These are phyloP conservation scores for Cordyceps cicadae DNA, from an alignment of 2,329 filamentous ascomycete species.

Conservation along the genomic window DNA sequence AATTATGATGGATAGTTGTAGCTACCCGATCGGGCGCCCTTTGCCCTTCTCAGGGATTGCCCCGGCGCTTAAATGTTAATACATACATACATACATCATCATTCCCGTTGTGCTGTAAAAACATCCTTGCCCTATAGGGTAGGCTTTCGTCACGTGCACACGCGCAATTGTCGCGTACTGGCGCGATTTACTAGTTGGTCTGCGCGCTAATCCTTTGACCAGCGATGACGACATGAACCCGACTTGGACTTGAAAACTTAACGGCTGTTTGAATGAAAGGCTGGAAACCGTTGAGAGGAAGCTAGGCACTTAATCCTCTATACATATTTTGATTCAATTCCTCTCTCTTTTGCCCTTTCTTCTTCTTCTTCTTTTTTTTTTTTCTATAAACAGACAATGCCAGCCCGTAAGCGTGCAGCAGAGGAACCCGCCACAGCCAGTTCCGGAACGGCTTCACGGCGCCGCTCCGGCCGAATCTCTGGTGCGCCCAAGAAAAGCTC, in stretches of 20 bases:
- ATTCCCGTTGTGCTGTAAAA: background rate
- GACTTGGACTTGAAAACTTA: background rate
- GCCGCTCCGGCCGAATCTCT: conserved; percentile 40
- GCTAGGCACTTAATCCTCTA: background rate
- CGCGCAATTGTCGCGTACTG: background rate
- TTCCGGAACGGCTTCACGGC: conserved; percentile 23
- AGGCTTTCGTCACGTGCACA: background rate
- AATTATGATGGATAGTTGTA: too few relatives aligned
- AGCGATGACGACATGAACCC: background rate
- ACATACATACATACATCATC: too few relatives aligned
- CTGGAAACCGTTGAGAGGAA: background rate
- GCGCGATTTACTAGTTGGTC: background rate
- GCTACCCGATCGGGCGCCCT: too few relatives aligned
- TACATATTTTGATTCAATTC: background rate
- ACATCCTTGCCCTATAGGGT: background rate
- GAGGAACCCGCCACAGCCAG: conserved; percentile 18
- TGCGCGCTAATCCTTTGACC: background rate
- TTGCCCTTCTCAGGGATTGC: too few relatives aligned
- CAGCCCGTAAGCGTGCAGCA: conserved; percentile 31
- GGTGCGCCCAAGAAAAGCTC: conserved; percentile 39
- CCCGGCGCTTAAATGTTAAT: too few relatives aligned
- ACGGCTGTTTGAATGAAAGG: background rate
- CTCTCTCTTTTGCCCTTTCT: background rate
- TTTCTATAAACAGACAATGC: conserved; percentile 22
- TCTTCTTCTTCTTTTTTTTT: too few relatives aligned